Evolutionary conservation across 1,139 yeast species (phyloP), one percentile per base, ranked within the genome.

Genomic region (Kurtzmaniella natalensis): DNA sequence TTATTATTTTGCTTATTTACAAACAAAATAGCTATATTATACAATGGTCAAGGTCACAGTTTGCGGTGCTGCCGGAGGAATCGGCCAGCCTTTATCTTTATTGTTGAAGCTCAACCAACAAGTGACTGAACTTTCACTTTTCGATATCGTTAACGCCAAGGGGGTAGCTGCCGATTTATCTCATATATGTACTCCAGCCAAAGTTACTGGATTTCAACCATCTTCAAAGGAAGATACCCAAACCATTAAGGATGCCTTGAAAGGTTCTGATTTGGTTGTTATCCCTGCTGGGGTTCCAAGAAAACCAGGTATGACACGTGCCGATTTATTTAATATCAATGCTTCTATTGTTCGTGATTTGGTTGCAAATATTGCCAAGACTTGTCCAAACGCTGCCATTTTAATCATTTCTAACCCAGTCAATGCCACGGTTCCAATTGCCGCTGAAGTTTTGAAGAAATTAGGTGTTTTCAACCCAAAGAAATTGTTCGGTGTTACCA

Each of bases 211-310:
- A 34, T 85, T 70, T 71, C 76, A 86, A 44, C 95, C 96, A 45
- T 53, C 66, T 7, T 65, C 70, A 31, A 67, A 56, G 50, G 95
- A 87, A 54, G 78, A 81, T 54, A 81, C 80, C 42, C 62, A 71
- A 39, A 96, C 95, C 35, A 74, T 92, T 55, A 76, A 78, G 50
- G 64, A 66, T 38, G 86, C 97, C 35, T 72, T 92, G 51, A 72
- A 78, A 46, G 92, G 78, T 46, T 73, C 95, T 34, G 94, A 92
- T 55, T 79, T 92, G 47, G 94, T 92, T 40, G 72, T 92, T 49
- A 89, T 92, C 62, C 97, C 98, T 53, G 98, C 98, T 39, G 98
- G 98, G 69, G 96, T 92, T 39, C 98, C 98, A 67, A 85, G 98
- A 75, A 92, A 92, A 74, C 97, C 97, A 46, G 97, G 97, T 59